Evolutionary conservation across 2,329 filamentous ascomycete genomes (phyloP).

Genomic region (Talaromyces sp.): DNA sequence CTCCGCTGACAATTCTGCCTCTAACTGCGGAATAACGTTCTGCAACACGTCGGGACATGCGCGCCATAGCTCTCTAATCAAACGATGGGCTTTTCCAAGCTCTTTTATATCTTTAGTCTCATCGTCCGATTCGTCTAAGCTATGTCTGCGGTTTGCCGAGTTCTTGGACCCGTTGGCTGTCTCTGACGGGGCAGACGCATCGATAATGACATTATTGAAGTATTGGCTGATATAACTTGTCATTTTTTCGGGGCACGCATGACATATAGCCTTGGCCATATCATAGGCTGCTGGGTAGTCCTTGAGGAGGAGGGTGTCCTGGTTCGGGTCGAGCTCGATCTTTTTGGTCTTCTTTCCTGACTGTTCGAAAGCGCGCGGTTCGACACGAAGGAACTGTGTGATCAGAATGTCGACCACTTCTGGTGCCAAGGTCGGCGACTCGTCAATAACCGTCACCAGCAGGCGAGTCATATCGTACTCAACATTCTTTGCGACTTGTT

Average conservation of each 20-base stretch:
- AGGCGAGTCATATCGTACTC: conserved; percentile 88
- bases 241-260: conserved; percentile 88
- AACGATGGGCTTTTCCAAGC: conserved; percentile 79
- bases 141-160: conserved; percentile 41
- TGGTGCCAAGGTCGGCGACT: conserved; percentile 70
- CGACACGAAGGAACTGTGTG: conserved; percentile 89
- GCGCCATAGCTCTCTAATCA: conserved; percentile 90
- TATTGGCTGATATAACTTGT: conserved; percentile 90
- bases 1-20: conserved; percentile 86
- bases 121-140: conserved; percentile 61
- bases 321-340: conserved; percentile 64
- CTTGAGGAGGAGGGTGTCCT: conserved; percentile 79
- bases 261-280: conserved; percentile 94
- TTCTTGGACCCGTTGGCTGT: conserved; percentile 48
- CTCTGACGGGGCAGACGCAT: conserved; percentile 65
- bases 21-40: conserved; percentile 90
- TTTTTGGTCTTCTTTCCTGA: conserved; percentile 58
- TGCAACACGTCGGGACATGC: conserved; percentile 82
- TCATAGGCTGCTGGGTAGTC: conserved; percentile 90
- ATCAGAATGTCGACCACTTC: conserved; percentile 90
- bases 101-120: conserved; percentile 83
- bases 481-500: conserved; percentile 86
- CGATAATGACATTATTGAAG: conserved; percentile 93
- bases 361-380: conserved; percentile 55
- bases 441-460: conserved; percentile 80